Base-by-base conservation (phyloP, 805 yeast genomes). In the Spathaspora arborariae region DNA sequence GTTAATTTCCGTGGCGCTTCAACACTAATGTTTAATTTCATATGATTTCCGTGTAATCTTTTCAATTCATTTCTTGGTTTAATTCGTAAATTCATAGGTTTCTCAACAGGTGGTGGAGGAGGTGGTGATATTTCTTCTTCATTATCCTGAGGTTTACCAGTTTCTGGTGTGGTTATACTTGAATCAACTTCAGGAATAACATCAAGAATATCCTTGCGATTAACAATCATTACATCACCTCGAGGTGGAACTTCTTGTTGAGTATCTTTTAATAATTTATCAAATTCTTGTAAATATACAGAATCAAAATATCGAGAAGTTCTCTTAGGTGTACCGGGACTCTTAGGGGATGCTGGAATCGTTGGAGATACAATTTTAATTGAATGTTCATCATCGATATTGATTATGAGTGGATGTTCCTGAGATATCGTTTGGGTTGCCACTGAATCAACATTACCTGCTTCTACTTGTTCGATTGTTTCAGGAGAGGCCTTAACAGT, bases 241-340 rank as follows among this genome's bases (percentile, higher is more conserved):
- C 54, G 33, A 7, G 46, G 45, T 1, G 56, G 56, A 8, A 51
- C 48, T 11, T 47, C 51, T 10, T 30, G n/a, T 39, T 51, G 54
- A n/a, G 41, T 26, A 38, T 52, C 56, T 34, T 48, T 45, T 7
- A 52, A n/a, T 20, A 46, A 45, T 20, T 42, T 48, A 18, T 52
- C 36, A 22, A 48, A 41, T 7, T 37, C 36, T 22, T 42, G 26
- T 6, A 18, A 6, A 10, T 36, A n/a, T 19, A 30, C 19, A 33
- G 2, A 10, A 18, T 47, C 44, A 20, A 7, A 33, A 26, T 39
- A 42, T 13, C 26, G 13, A 15, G 45, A 43, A 3, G 19, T 19
- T 20, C 45, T 24, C 20, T 20, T 38, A n/a, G 44, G 24, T 2
- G 40, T 18, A 11, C n/a, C 19, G n/a, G 27, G 30, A 27, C 11